Evolutionary conservation across 2,329 filamentous ascomycete species (phyloP).

Genomic region (Aciculosporium take): DNA sequence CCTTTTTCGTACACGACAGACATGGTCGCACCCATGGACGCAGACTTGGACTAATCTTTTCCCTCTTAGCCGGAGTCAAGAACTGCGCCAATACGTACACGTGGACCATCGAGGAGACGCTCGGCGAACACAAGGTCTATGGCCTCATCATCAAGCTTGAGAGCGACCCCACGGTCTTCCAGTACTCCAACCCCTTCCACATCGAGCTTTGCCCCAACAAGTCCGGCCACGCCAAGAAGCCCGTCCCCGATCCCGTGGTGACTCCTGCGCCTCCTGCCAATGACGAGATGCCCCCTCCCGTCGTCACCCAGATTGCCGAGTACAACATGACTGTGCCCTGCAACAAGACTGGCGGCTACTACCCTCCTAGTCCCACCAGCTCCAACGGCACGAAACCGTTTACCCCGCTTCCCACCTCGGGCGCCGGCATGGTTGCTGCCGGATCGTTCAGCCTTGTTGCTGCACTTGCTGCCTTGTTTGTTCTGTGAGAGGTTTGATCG

Average conservation of each 20-base stretch:
- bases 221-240: constrained; percentile 17
- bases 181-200: constrained; percentile 49
- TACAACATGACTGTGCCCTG: too few relatives aligned
- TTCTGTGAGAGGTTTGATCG: constrained; percentile 24
- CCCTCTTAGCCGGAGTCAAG: constrained; percentile 28
- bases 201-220: constrained; percentile 23
- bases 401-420: background rate
- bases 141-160: constrained; percentile 41
- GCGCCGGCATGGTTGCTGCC: constrained; percentile 19
- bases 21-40: too few relatives aligned
- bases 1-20: too few relatives aligned
- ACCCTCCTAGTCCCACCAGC: constrained; percentile 9
- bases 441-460: constrained; percentile 25
- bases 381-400: too few relatives aligned
- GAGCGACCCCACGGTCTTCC: constrained; percentile 33
- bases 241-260: constrained; percentile 14
- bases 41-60: background rate
- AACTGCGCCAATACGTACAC: constrained; percentile 29
- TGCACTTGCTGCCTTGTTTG: constrained; percentile 27
- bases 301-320: constrained; percentile 9
- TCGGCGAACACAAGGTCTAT: constrained; percentile 35
- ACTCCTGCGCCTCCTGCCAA: constrained; percentile 8
- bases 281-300: too few relatives aligned
- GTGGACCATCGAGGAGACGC: constrained; percentile 35
- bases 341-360: background rate